Conservation (phyloP, 2,329 filamentous ascomycete species). For the Alternaria sp. region DNA sequence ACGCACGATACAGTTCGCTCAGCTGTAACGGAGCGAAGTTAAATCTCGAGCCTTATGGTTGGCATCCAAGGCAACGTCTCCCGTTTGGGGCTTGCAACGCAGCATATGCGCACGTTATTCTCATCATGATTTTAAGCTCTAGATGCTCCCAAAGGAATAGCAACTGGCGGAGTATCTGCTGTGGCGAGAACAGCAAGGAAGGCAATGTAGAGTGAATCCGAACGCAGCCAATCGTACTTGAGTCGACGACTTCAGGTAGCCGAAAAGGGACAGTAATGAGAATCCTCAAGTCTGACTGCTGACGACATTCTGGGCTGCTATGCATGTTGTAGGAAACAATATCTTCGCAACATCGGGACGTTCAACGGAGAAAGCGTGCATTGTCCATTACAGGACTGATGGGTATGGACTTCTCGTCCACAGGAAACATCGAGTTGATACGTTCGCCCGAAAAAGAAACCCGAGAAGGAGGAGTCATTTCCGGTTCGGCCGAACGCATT, state of each 20-base stretch:
- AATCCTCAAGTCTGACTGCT: not conserved
- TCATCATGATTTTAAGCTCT: not conserved
- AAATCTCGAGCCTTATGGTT: not conserved
- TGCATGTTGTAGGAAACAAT: not conserved
- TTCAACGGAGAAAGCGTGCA: slow-evolving; percentile 7
- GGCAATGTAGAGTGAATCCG: too few species aligned
- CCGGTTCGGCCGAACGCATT: slow-evolving; percentile 20
- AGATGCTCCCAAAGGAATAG: not conserved
- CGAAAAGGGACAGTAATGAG: not conserved
- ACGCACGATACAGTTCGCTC: not conserved
- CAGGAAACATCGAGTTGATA: not conserved
- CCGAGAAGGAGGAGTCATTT: not conserved
- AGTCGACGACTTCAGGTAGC: too few species aligned
- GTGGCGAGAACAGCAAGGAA: too few species aligned
- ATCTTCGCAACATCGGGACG: not conserved
- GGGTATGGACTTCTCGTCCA: slow-evolving; percentile 1
- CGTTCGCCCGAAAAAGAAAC: not conserved
- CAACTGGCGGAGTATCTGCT: not conserved
- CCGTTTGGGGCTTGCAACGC: not conserved
- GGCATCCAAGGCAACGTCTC: not conserved
- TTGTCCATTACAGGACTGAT: not conserved
- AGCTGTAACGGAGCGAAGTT: not conserved
- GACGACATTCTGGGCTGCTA: not conserved
- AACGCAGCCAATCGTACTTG: too few species aligned
- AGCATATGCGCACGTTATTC: not conserved